These are phyloP conservation scores for Trichopus zeylanicus DNA, from an alignment of 116 monocot species.

Conservation along the genomic window DNA sequence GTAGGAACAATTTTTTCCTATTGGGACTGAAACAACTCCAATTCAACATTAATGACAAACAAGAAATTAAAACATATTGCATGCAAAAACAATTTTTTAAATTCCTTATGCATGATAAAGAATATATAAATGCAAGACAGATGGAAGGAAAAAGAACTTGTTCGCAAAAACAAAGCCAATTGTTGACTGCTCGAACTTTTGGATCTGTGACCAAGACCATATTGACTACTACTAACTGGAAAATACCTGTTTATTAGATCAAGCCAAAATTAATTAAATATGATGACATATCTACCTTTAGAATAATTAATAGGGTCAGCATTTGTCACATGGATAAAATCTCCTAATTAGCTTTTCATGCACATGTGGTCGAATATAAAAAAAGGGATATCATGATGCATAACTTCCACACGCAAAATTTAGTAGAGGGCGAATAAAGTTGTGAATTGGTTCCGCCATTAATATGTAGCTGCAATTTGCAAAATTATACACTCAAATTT, in stretches of 20 bases:
- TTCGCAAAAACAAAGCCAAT: too few species aligned
- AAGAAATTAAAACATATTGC: neutral
- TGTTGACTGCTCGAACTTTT: too few species aligned
- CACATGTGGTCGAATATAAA: slow-evolving; percentile 34
- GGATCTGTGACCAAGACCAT: too few species aligned
- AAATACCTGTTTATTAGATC: too few species aligned
- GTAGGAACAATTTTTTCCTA: slow-evolving; percentile 79
- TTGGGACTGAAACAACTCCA: slow-evolving; percentile 29
- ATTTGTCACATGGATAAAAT: slow-evolving; percentile 32
- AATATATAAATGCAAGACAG: too few species aligned
- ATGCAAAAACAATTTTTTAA: too few species aligned
- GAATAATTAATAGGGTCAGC: slow-evolving; percentile 45
- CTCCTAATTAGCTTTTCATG: slow-evolving; percentile 33
- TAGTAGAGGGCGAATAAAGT: slow-evolving; percentile 13
- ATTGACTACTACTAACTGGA: too few species aligned
- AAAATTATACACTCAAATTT: neutral
- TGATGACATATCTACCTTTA: slow-evolving; percentile 29
- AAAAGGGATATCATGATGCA: slow-evolving; percentile 37
- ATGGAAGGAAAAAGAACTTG: too few species aligned
- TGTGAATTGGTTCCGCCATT: slow-evolving; percentile 24
- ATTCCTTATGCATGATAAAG: too few species aligned
- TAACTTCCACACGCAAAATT: slow-evolving; percentile 22
- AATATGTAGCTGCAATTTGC: slow-evolving; percentile 14
- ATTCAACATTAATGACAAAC: too few species aligned
- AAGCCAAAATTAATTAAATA: neutral